Evolutionary conservation across 345 rosid species (phyloP), one percentile per base, ranked within the genome.

Genomic region (Camelina neglecta): DNA sequence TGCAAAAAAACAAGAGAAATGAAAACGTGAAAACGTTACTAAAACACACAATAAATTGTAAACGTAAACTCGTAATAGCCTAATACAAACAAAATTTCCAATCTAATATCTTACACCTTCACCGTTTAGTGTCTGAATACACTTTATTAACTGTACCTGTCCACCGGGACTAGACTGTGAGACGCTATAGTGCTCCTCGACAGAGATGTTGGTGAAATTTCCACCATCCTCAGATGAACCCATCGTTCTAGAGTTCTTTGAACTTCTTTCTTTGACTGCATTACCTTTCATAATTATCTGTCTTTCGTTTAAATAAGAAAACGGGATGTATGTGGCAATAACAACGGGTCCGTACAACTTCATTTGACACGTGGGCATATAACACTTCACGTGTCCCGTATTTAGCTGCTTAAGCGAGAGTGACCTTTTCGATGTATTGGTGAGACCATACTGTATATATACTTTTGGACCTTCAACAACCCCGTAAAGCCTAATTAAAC

Each of bases 181-280:
- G 70, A 69, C 64, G 7, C 65, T 76, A 23, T 35, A 24, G 44
- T 63, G 80, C 29, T 76, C 66, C 26, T 69, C 80, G 6, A 70
- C 45, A 12, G 59, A 76, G n/a, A 63, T 23, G 53, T 60, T 60
- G 2, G 74, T 60, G 57, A 51, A 3, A 31, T 8, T 69, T 33
- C 9, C 50, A 35, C 4, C 60, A 69, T 70, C 65, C 12, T 69
- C 63, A 8, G 58, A 7, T 61, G 79, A 47, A 21, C 23, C 31
- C 79, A 75, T 75, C 35, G 13, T 13, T 51, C n/a, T 10, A 12
- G 13, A 47, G 26, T 72, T 73, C 4, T 10, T 62, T 10, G 18
- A 18, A 29, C 23, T 42, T 65, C 7, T 7, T 49, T 33, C 8
- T 44, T 31, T 47, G 4, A 3, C 56, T 42, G 11, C 35, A 16